A percentile compares a stretch with the other conserved stretches of the same genome.
These are phyloP conservation scores for Ceratobasidium sp. DNA, from an alignment of 1,284 basidiomycete species.

Conservation along the genomic window DNA sequence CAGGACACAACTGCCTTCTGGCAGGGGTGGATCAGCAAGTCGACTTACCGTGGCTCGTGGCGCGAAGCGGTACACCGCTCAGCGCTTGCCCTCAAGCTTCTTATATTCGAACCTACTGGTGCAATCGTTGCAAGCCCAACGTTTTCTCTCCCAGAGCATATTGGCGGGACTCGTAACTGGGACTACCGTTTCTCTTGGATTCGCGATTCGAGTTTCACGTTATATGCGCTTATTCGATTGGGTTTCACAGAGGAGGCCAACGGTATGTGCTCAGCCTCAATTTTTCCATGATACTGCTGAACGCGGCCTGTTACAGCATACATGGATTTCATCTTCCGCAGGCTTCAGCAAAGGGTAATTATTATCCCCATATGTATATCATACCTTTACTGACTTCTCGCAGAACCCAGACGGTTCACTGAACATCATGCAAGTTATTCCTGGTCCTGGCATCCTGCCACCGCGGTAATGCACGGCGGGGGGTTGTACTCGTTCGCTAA, in stretches of 20 bases:
- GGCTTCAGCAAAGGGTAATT: slow-evolving; percentile 68
- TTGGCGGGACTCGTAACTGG: slow-evolving; percentile 89
- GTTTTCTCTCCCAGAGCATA: slow-evolving; percentile 89
- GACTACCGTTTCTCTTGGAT: slow-evolving; percentile 77
- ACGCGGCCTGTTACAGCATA: slow-evolving; percentile 67
- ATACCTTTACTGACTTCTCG: not conserved
- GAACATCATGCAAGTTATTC: slow-evolving; percentile 76
- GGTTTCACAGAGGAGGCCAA: slow-evolving; percentile 91
- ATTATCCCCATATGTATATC: slow-evolving; percentile 2
- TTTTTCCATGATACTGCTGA: too few species aligned
- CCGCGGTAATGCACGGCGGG: slow-evolving; percentile 32
- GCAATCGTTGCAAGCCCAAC: slow-evolving; percentile 93
- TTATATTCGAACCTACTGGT: slow-evolving; percentile 81
- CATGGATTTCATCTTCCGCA: slow-evolving; percentile 87
- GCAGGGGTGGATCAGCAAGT: slow-evolving; percentile 82
- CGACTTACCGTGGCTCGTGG: slow-evolving; percentile 90
- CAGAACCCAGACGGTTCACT: slow-evolving; percentile 83
- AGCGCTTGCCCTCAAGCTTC: slow-evolving; percentile 84
- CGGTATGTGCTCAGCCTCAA: too few species aligned
- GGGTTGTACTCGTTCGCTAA: slow-evolving; percentile 13
- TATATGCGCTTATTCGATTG: slow-evolving; percentile 89
- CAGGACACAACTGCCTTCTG: slow-evolving; percentile 83
- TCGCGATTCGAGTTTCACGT: slow-evolving; percentile 88
- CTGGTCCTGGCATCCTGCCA: slow-evolving; percentile 13
- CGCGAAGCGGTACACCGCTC: slow-evolving; percentile 89